Evolutionary conservation across 2,329 filamentous ascomycete genomes (phyloP), one percentile per base, ranked within the genome.

Genomic region (Truncatella angustata): DNA sequence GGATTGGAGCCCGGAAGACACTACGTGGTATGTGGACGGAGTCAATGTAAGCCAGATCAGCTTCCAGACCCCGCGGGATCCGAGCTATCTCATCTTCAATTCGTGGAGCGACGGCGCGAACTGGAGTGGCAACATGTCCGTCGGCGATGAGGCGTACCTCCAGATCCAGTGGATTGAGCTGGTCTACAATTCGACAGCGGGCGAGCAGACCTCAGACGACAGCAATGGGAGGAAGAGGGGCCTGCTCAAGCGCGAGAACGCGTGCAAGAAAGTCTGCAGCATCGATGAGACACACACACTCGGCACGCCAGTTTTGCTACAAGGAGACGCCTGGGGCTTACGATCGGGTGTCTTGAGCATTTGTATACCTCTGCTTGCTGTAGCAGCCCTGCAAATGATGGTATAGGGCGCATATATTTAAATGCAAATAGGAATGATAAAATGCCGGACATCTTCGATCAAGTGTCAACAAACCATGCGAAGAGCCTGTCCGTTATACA

Each of bases 151-250:
- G 43, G 81, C 82, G 0, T 75, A 73, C 57, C 70, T 86, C 65
- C 78, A 86, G 61, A 74, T 86, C 28, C 78, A 82, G 68, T 86
- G 81, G 82, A 75, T 86, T 48, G 80, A 86, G 60, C 73, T 86
- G 69, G 71, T 81, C 20, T 86, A 78, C 58, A 81, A 81, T 57
- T 63, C 60, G 20, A 76, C 71, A 2, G 57, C 55, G 26, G 36
- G 34, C 16, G 24, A 26, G 20, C 16, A 48, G 26, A 55, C 52
- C 18, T 47, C 21, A 30, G 46, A 46, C 32, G 43, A 35, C 35
- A 30, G 26, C 24, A 39, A 58, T 43, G 44, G 16, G 11, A 12
- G 6, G 7, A 23, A 18, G 21, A 16, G 20, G 24, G 5, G 21
- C n/a, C 9, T 24, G 18, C 18, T n/a, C 4, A 36, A 43, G 10